Evolutionary conservation across 2,329 filamentous ascomycete species (phyloP).

Genomic region (Neoascochyta sp.): DNA sequence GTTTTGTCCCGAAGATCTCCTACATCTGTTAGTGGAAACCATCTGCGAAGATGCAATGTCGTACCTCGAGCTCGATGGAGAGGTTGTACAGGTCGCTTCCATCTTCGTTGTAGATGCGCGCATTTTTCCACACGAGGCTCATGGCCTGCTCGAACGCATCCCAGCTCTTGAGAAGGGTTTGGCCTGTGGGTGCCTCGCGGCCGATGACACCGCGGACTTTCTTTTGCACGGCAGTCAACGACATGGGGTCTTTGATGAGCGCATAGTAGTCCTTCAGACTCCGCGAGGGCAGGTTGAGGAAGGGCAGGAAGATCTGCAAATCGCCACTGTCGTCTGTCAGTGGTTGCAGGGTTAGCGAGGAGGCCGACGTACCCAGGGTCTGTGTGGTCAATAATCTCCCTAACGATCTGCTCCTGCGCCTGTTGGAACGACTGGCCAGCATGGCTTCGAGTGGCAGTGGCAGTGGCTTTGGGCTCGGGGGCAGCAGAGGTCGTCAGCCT

Average conservation of each 20-base stretch:
- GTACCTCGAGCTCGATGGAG: constrained; percentile 74
- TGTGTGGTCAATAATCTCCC: constrained; percentile 65
- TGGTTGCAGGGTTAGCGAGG: too few species aligned
- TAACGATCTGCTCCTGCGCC: constrained; percentile 80
- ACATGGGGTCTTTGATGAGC: constrained; percentile 75
- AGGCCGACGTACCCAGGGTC: constrained; percentile 46
- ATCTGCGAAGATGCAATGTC: constrained; percentile 3
- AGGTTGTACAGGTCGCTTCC: constrained; percentile 78
- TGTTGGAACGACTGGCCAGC: constrained; percentile 64
- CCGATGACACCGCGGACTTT: constrained; percentile 69
- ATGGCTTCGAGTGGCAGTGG: constrained; percentile 44
- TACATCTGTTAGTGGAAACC: constrained; percentile 38
- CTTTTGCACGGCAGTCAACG: constrained; percentile 73
- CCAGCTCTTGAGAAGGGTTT: constrained; percentile 77
- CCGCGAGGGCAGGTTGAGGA: constrained; percentile 72
- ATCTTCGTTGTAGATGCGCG: constrained; percentile 86
- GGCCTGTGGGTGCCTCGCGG: constrained; percentile 56
- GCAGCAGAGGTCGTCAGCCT: constrained; percentile 28
- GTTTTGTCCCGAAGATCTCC: constrained; percentile 64
- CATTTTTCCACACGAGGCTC: constrained; percentile 81
- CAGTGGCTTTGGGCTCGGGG: constrained; percentile 18
- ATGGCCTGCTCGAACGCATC: constrained; percentile 74
- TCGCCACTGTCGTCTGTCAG: too few species aligned
- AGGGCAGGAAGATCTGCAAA: constrained; percentile 68
- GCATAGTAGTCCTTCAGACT: constrained; percentile 81